These are phyloP conservation scores for Microascus cirrosus DNA, from an alignment of 2,329 filamentous ascomycete genomes.

Conservation along the genomic window DNA sequence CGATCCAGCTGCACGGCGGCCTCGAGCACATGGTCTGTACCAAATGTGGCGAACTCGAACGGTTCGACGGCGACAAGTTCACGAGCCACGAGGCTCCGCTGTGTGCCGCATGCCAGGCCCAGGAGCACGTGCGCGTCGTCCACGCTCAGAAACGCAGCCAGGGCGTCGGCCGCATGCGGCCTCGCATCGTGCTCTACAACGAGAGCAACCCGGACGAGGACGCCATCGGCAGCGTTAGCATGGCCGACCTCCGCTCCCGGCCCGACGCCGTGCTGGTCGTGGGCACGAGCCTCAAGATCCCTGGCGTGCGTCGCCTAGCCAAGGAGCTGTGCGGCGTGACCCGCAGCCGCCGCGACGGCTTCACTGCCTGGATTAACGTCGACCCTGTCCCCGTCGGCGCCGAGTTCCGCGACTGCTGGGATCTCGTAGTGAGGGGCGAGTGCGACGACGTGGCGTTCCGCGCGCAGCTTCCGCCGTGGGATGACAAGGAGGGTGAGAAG, in stretches of 20 bases:
- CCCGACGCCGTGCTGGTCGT: constrained; percentile 92
- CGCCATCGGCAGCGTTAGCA: constrained; percentile 84
- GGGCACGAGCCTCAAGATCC: constrained; percentile 90
- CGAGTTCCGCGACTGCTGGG: constrained; percentile 88
- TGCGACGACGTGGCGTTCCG: constrained; percentile 79
- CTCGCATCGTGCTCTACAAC: constrained; percentile 93
- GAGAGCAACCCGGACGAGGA: constrained; percentile 95
- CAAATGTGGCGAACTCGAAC: constrained; percentile 69
- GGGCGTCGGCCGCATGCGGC: constrained; percentile 79
- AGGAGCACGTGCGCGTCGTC: constrained; percentile 64
- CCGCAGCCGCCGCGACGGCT: constrained; percentile 68
- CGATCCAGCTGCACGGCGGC: constrained; percentile 87
- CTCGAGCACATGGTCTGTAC: constrained; percentile 95
- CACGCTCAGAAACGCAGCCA: constrained; percentile 82
- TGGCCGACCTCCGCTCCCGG: constrained; percentile 70
- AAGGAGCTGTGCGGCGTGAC: constrained; percentile 84
- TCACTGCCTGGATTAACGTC: constrained; percentile 91
- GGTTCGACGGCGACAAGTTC: constrained; percentile 72
- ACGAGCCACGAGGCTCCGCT: constrained; percentile 72
- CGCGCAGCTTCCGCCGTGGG: constrained; percentile 51
- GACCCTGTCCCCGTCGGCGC: constrained; percentile 71
- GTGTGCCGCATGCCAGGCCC: constrained; percentile 62
- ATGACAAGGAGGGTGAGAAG: constrained; percentile 39
- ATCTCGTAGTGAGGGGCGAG: constrained; percentile 75
- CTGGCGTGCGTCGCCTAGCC: constrained; percentile 79